These are phyloP conservation scores for Penicillium griseofulvum DNA, from an alignment of 2,329 filamentous ascomycete genomes.

Conservation along the genomic window DNA sequence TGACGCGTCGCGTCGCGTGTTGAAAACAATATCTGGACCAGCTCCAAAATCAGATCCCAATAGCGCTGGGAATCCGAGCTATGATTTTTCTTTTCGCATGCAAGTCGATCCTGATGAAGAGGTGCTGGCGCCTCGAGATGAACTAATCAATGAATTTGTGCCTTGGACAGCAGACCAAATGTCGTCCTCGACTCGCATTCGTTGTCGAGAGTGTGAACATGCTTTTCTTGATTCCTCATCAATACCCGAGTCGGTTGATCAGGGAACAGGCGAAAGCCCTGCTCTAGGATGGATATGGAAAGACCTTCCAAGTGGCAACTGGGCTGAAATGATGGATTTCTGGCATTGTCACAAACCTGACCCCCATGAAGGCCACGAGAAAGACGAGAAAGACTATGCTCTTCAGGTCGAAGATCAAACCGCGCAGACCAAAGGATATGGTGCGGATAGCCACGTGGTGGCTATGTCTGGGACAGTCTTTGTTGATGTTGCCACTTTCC, in stretches of 20 bases:
- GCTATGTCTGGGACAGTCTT: conserved; percentile 68
- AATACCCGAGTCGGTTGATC: not conserved
- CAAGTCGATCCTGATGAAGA: conserved; percentile 46
- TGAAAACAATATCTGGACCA: conserved; percentile 12
- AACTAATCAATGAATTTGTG: conserved; percentile 33
- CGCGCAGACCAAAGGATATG: conserved; percentile 68
- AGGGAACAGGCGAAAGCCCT: not conserved
- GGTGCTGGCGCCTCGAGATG: conserved; percentile 16
- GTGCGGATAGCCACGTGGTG: conserved; percentile 71
- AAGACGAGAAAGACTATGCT: conserved; percentile 40
- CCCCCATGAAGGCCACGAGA: conserved; percentile 44
- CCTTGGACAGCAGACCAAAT: conserved; percentile 43
- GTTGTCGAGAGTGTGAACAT: conserved; percentile 39
- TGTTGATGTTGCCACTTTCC: conserved; percentile 75
- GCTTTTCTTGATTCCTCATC: not conserved
- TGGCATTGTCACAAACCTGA: conserved; percentile 98
- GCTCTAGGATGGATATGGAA: conserved; percentile 65
- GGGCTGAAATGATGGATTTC: conserved; percentile 99
- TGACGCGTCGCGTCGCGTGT: conserved; percentile 24
- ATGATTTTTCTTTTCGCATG: conserved; percentile 55
- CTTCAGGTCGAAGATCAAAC: conserved; percentile 46
- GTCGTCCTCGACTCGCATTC: conserved; percentile 30
- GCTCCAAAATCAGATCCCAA: not conserved
- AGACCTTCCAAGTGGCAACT: conserved; percentile 91
- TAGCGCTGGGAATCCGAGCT: conserved; percentile 1